Base-by-base conservation (phyloP, 441 rosid species). In the Erodium chrysanthum region DNA sequence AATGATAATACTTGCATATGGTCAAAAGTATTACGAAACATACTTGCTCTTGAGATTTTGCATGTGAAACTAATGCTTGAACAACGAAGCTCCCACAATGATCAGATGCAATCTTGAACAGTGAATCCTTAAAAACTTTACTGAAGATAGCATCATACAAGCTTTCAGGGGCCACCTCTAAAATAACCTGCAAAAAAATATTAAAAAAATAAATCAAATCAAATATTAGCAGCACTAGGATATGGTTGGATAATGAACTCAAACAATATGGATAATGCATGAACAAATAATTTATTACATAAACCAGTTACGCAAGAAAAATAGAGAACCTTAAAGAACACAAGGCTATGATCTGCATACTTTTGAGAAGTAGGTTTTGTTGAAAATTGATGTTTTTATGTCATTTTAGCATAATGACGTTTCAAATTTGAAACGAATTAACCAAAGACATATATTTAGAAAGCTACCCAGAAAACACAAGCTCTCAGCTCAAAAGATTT, bases 11-110 rank as follows among this genome's bases (percentile, higher is more conserved):
- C 40, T 35, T 35, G 40, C 8, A 35, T 35, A 35, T 27, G 3
- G 29, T 3, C 1, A 35, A 35, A 35, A 35, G 40, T 60, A 62
- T 60, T 2, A 33, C 8, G 56, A 54, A 59, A 68, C 82, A 6
- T 84, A 89, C 97, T 77, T 91, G 97, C 65, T 88, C 85, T 78
- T 75, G 75, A 75, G 68, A 71, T 76, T 80, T 86, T 75, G 96
- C 82, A 73, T 82, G 83, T 65, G 96, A 88, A 77, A 87, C 71
- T 62, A 91, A 80, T 4, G 91, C 86, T 81, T 89, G 96, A 71
- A 88, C 72, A 29, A 87, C 97, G 71, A 94, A 91, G 82, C 89
- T 91, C 59, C 94, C 96, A 79, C 90, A 87, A 17, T 74, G 87
- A 76, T 94, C 81, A 63, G 93, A 84, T 71, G 98, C 81, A 70